Percentiles rank a stretch among this genome's conserved stretches.
phyloP scores from a whole-genome alignment of 2,329 filamentous ascomycete genomes.

The Aciculosporium take region DNA sequence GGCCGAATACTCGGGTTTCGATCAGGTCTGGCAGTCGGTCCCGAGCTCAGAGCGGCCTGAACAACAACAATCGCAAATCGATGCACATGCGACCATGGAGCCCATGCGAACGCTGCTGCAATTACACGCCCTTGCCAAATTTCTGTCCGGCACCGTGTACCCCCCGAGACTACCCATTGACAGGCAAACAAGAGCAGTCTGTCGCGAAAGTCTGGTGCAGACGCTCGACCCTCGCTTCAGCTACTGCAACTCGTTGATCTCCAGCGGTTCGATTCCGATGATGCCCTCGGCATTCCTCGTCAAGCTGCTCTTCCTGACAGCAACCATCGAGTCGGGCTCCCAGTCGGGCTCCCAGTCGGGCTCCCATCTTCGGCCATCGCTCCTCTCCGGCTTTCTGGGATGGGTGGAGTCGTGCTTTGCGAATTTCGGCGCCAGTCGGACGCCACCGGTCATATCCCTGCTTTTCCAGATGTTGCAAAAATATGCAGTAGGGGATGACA shows the following conservation, averaged over 20 bases:
- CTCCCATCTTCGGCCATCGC: constrained; percentile 18
- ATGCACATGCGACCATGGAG: not conserved
- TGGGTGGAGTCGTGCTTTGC: constrained; percentile 19
- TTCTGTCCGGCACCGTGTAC: not conserved
- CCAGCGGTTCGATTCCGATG: constrained; percentile 19
- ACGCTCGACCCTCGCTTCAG: constrained; percentile 20
- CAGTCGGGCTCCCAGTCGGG: too few species aligned
- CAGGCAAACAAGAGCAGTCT: not conserved
- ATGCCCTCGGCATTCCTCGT: constrained; percentile 23
- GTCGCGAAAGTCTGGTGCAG: constrained; percentile 18
- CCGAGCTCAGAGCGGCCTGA: not conserved
- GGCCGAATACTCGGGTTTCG: constrained; percentile 1
- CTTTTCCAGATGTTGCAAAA: constrained; percentile 22
- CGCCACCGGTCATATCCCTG: constrained; percentile 18
- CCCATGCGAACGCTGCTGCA: constrained; percentile 5
- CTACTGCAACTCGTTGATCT: constrained; percentile 25
- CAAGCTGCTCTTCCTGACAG: constrained; percentile 23
- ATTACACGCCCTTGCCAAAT: not conserved
- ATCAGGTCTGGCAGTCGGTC: constrained; percentile 1
- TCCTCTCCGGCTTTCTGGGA: constrained; percentile 23
- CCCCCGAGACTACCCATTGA: not conserved
- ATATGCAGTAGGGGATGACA: constrained; percentile 13
- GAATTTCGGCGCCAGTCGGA: constrained; percentile 20
- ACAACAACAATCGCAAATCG: not conserved
- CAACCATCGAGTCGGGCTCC: constrained; percentile 20